Base-by-base conservation (phyloP, 1,284 basidiomycete species). In the Ganoderma boninense region DNA sequence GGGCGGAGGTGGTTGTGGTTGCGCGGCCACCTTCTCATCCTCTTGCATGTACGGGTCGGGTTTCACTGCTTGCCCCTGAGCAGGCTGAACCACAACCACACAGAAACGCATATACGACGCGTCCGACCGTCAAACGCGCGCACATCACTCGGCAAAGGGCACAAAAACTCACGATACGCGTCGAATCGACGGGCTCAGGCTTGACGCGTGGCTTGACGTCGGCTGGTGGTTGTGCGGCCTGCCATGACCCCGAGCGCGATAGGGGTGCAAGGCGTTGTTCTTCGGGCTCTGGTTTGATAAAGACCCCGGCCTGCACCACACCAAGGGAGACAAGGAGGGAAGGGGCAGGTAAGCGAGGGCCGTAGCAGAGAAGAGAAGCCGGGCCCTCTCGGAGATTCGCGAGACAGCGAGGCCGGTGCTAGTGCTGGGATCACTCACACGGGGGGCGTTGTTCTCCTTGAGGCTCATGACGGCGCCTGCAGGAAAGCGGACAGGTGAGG, bases 211-310 rank as follows among this genome's bases (percentile, higher is more conserved):
- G 65, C 69, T 73, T 76, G 26, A 62, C 40, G 1, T 74, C 69
- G 14, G 32, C 18, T 38, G 54, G 43, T 23, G 26, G 35, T 46
- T 63, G 60, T 16, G 49, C 66, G 3, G 66, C 66, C 65, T 67
- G 74, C 70, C 69, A 72, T 62, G 74, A 76, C 32, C 74, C 70
- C 4, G 78, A 79, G 26, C 63, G 71, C 13, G 73, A 69, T 14
- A 79, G 74, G 61, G 79, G 80, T 16, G 78, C 67, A 35, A 82
- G 73, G 18, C 73, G 75, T 38, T 70, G 71, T 56, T 86, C 84
- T 67, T 78, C 77, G 6, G 84, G 85, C 69, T 87, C 86, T 32
- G 82, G 77, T 71, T 87, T 87, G 63, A 87, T 78, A 46, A 73
- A 73, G 56, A 67, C 70, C 52, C 63, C 68, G 52, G 63, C 68